Percentiles rank a stretch among this genome's conserved stretches.
Conservation (phyloP, 1,284 basidiomycete genomes). For the Puccinia coronata region DNA sequence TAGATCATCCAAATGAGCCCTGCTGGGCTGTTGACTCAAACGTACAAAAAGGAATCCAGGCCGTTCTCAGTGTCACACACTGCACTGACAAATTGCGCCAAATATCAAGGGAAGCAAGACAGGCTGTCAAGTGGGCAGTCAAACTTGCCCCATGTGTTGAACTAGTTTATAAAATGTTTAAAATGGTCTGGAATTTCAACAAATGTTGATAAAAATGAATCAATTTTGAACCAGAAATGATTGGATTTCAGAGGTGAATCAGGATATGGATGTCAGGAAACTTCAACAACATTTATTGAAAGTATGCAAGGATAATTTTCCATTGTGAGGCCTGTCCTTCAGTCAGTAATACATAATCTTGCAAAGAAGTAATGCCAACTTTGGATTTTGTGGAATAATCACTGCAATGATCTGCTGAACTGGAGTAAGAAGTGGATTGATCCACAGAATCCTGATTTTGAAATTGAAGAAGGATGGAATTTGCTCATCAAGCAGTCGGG, state of each 20-base stretch:
- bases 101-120: constrained; percentile 1
- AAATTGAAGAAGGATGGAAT: neutral
- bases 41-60: neutral
- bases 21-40: neutral
- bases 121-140: neutral
- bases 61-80: neutral
- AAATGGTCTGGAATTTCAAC: neutral
- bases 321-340: neutral
- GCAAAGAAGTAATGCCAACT: neutral
- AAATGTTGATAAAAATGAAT: too few relatives aligned
- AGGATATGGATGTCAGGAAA: too few relatives aligned
- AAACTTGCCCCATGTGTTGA: neutral
- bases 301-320: neutral
- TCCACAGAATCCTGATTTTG: neutral
- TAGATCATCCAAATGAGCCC: constrained; percentile 18
- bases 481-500: too few relatives aligned
- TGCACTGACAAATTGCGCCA: neutral
- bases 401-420: neutral
- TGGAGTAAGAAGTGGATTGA: neutral
- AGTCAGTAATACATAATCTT: neutral
- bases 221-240: too few relatives aligned
- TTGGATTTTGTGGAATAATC: neutral
- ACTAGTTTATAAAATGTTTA: neutral
- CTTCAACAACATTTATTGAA: neutral
- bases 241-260: too few relatives aligned